Base-by-base conservation (phyloP, 2,329 filamentous ascomycete genomes). In the Fusarium algeriense region DNA sequence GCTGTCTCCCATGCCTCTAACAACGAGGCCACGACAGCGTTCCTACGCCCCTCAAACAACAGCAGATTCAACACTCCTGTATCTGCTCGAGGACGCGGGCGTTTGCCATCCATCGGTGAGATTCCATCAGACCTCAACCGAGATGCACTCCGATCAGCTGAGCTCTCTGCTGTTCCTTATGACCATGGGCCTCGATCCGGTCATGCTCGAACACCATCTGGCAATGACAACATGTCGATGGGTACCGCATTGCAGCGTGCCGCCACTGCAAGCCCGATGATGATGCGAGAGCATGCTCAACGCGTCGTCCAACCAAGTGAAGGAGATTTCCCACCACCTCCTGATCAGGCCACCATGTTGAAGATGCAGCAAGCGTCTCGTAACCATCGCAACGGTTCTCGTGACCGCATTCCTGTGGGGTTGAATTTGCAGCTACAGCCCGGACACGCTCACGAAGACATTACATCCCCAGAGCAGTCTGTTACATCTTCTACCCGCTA, bases 101-200 rank as follows among this genome's bases (percentile, higher is more conserved):
- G 92, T n/a, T 84, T 95, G 37, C 90, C 93, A 17, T 95, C 92
- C 0, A 95, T 95, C 60, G 92, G 92, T 14, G 92, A 94, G 82
- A 75, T 77, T 15, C 73, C 80, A 2, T 71, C 75, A 3, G 79
- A 82, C 38, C 72, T 81, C 14, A 81, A 78, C 60, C 76, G 79
- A 6, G 72, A 76, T 10, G 53, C 64, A 6, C 59, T 82, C 4
- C 78, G 77, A 55, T 66, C 78, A 7, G 69, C 64, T 6, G 78
- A 76, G 44, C 48, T 64, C 17, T 60, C 71, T 7, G 58, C 69
- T 15, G 55, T 75, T 14, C 77, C 71, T 2, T 70, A 59, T 46
- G 78, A 79, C 48, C 74, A 13, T 64, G 63, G 75, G 50, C 32
- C 74, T 55, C 74, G 78, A 7, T 77, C 76, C 1, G 74, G 75